These are phyloP conservation scores for Fagus sylvatica DNA, from an alignment of 306 rosid species.

Conservation along the genomic window DNA sequence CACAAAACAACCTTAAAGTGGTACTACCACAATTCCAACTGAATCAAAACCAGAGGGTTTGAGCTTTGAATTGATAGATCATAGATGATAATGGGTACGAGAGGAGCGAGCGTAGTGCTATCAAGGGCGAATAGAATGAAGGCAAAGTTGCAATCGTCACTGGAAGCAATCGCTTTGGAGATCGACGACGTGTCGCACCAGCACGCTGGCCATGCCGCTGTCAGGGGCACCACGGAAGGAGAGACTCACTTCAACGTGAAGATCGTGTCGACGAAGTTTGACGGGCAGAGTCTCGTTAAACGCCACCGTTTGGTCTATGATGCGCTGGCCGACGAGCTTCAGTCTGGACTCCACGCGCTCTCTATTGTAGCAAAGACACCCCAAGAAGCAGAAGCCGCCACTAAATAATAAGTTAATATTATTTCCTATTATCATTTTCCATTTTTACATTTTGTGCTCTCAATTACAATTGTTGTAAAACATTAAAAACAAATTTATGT, in stretches of 20 bases:
- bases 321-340: slow-evolving; percentile 57
- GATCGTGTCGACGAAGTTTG: slow-evolving; percentile 70
- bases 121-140: slow-evolving; percentile 69
- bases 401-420: background rate
- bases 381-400: slow-evolving; percentile 20
- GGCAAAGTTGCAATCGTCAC: slow-evolving; percentile 62
- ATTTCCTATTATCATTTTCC: no score
- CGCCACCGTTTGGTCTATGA: slow-evolving; percentile 69
- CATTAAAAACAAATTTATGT: background rate
- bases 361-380: slow-evolving; percentile 65
- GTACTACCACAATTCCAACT: no score
- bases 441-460: no score
- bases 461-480: no score
- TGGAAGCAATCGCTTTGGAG: slow-evolving; percentile 65
- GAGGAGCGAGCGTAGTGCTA: slow-evolving; percentile 45
- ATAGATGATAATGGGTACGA: slow-evolving; percentile 40
- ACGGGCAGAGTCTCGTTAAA: slow-evolving; percentile 63
- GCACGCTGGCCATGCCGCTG: slow-evolving; percentile 85
- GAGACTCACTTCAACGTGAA: slow-evolving; percentile 85
- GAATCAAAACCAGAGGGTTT: no score
- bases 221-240: slow-evolving; percentile 38
- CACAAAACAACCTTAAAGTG: no score
- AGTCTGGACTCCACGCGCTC: slow-evolving; percentile 62
- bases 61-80: no score
- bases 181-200: slow-evolving; percentile 86